Conservation (phyloP, 352 stramenopile species). For the Aphanomyces stellatus region DNA sequence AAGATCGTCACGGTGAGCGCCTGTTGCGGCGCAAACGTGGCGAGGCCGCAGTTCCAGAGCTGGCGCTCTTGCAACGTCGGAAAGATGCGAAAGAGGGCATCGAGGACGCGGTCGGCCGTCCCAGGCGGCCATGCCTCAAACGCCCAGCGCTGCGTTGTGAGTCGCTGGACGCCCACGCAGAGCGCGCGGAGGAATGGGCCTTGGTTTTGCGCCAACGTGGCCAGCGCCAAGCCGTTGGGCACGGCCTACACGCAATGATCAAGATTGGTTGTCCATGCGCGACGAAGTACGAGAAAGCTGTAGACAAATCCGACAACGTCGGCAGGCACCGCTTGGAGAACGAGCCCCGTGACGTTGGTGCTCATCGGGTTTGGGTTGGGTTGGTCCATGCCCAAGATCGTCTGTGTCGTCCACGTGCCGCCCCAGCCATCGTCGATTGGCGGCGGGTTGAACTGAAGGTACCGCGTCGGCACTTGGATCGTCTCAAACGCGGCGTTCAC, state of each 20-base stretch:
- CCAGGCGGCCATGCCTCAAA: constrained; percentile 46
- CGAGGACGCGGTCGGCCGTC: constrained; percentile 37
- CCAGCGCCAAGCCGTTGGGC: not conserved
- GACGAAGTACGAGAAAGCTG: not conserved
- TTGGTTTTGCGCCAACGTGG: constrained; percentile 25
- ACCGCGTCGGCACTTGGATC: not conserved
- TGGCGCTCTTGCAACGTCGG: constrained; percentile 32
- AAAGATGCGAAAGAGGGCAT: constrained; percentile 43
- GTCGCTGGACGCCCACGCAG: constrained; percentile 40
- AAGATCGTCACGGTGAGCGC: constrained; percentile 55
- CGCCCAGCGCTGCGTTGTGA: constrained; percentile 52
- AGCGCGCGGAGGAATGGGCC: constrained; percentile 33
- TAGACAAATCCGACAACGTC: constrained; percentile 18
- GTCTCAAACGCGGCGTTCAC: not conserved
- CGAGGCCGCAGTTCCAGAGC: constrained; percentile 60
- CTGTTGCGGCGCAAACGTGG: constrained; percentile 30
- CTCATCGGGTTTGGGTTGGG: constrained; percentile 14
- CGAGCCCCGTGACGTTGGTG: not conserved
- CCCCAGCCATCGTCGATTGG: constrained; percentile 15
- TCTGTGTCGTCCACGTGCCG: constrained; percentile 12
- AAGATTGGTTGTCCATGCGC: not conserved
- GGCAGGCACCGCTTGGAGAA: not conserved
- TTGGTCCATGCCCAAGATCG: not conserved
- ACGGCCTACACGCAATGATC: not conserved
- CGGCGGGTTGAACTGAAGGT: not conserved